These are phyloP conservation scores for Phytophthora rubi DNA, from an alignment of 352 stramenopile species.

Conservation along the genomic window DNA sequence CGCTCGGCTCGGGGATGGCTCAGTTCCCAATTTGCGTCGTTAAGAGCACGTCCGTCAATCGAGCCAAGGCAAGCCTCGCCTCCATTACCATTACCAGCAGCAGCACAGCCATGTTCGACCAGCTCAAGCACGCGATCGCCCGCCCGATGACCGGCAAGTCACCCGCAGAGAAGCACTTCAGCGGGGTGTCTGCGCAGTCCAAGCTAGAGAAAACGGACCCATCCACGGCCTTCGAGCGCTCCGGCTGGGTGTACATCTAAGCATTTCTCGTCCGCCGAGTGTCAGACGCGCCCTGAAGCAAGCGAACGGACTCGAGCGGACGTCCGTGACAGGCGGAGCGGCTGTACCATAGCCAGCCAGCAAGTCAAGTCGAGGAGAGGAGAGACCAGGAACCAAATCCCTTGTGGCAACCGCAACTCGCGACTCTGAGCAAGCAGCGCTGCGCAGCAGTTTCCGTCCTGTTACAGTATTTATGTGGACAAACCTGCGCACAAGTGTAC, in stretches of 20 bases:
- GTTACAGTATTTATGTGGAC: constrained; percentile 45
- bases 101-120: constrained; percentile 59
- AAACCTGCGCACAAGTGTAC: constrained; percentile 34
- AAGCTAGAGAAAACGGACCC: constrained; percentile 55
- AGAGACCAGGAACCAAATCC: not conserved
- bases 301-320: constrained; percentile 17
- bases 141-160: constrained; percentile 38
- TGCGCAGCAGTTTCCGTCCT: constrained; percentile 10
- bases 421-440: not conserved
- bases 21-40: constrained; percentile 57
- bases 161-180: constrained; percentile 51
- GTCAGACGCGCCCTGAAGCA: not conserved
- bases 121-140: constrained; percentile 73
- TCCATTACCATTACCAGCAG: not conserved
- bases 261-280: not conserved
- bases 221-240: constrained; percentile 80
- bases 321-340: constrained; percentile 8
- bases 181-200: constrained; percentile 31
- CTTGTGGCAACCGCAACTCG: not conserved
- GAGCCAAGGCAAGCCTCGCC: constrained; percentile 7
- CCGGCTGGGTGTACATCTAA: constrained; percentile 81
- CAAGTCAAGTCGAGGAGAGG: not conserved
- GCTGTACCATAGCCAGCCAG: not conserved
- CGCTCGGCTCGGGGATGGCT: not conserved
- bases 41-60: constrained; percentile 18